A percentile compares a stretch with the other conserved stretches of the same genome.
phyloP scores from a whole-genome alignment of 1,284 basidiomycete genomes.

The Takashimella koratensis region DNA sequence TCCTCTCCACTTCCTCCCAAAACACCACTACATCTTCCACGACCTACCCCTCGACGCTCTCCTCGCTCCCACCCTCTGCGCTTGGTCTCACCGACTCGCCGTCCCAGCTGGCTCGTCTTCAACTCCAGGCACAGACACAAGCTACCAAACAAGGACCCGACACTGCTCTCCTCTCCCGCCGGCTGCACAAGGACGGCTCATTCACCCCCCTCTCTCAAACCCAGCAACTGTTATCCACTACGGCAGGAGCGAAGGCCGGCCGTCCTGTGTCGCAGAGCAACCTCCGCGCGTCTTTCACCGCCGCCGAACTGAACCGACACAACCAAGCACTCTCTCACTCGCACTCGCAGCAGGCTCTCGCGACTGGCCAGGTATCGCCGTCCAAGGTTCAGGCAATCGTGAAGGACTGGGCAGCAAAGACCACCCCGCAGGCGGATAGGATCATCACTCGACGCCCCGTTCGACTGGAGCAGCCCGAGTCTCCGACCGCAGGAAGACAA shows the following conservation, averaged over 20 bases:
- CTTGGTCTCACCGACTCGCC: conserved; percentile 18
- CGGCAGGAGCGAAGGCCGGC: not conserved
- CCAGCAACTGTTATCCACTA: not conserved
- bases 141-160: not conserved
- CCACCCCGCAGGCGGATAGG: not conserved
- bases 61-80: conserved; percentile 8
- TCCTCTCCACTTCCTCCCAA: conserved; percentile 1
- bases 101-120: not conserved
- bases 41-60: conserved; percentile 6
- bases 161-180: not conserved
- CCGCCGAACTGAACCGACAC: not conserved
- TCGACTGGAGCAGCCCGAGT: not conserved
- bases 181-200: not conserved
- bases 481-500: too few relatives aligned
- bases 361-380: too few relatives aligned
- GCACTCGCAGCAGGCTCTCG: too few relatives aligned
- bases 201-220: not conserved
- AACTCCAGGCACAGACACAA: not conserved
- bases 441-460: not conserved
- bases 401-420: not conserved
- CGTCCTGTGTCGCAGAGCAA: not conserved
- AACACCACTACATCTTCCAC: not conserved
- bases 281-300: not conserved
- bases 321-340: not conserved
- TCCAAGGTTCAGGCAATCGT: not conserved